Evolutionary conservation across 1,139 yeast genomes (phyloP).

Genomic region (Candida sp.): DNA sequence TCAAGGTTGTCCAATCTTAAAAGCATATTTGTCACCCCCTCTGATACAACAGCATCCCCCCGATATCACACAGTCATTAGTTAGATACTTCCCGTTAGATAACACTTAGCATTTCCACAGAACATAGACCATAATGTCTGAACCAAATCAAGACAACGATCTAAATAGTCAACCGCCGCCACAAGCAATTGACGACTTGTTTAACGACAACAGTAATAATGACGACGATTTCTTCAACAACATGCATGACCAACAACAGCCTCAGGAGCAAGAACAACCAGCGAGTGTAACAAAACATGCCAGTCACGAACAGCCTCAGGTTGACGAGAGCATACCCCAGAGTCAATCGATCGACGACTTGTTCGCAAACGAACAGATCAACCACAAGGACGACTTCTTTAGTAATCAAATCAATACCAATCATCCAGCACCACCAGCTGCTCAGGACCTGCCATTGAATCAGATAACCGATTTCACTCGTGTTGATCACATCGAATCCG

Average conservation of each 20-base stretch:
- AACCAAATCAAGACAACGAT: background rate
- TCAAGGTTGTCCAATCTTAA: background rate
- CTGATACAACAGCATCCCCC: background rate
- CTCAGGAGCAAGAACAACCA: conserved; percentile 1
- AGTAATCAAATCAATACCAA: background rate
- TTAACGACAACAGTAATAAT: background rate
- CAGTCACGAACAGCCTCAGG: background rate
- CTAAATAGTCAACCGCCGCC: background rate
- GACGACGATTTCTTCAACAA: conserved; percentile 7
- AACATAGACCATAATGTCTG: background rate
- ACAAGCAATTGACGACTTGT: conserved; percentile 8
- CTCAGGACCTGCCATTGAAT: background rate
- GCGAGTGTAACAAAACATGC: background rate
- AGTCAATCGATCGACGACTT: conserved; percentile 7
- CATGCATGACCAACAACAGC: background rate
- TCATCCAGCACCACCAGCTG: background rate
- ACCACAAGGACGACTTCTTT: conserved; percentile 3
- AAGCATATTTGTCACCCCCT: background rate
- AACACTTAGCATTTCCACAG: background rate
- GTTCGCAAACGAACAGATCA: conserved; percentile 2
- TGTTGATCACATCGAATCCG: conserved; percentile 1
- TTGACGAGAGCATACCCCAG: background rate
- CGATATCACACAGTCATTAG: background rate
- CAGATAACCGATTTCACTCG: background rate
- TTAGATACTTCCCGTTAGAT: too few relatives aligned